Percentiles rank a stretch among this genome's conserved stretches.
These are phyloP conservation scores for Colletotrichum simmondsii DNA, from an alignment of 2,329 filamentous ascomycete species.

Conservation along the genomic window DNA sequence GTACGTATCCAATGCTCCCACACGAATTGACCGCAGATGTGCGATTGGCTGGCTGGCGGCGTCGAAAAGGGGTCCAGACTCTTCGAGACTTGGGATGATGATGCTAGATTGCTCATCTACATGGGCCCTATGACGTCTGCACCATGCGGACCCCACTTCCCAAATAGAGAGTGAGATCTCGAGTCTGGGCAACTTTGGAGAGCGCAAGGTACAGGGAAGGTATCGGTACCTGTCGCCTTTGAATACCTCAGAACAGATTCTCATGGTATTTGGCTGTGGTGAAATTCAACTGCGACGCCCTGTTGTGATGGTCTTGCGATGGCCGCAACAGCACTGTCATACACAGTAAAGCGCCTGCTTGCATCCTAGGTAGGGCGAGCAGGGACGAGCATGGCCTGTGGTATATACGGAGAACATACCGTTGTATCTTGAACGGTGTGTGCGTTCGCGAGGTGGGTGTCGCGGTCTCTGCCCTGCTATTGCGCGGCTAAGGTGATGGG, in stretches of 20 bases:
- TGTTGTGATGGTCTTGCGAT: background rate
- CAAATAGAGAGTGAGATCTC: slow-evolving; percentile 7
- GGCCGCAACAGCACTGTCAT: background rate
- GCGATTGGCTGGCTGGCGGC: slow-evolving; percentile 17
- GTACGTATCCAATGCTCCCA: background rate
- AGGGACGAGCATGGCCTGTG: background rate
- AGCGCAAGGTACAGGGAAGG: slow-evolving; percentile 21
- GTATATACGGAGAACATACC: background rate
- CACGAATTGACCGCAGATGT: background rate
- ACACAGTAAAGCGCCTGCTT: background rate
- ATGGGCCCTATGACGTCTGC: slow-evolving; percentile 30
- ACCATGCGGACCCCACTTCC: slow-evolving; percentile 19
- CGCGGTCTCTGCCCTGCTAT: background rate
- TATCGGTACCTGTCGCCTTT: background rate
- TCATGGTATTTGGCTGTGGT: background rate
- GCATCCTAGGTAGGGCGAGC: background rate
- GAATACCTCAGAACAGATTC: background rate
- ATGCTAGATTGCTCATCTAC: slow-evolving; percentile 29
- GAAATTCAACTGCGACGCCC: background rate
- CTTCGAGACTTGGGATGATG: slow-evolving; percentile 28
- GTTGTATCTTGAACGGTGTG: background rate
- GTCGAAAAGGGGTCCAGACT: slow-evolving; percentile 32
- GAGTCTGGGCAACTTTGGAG: background rate
- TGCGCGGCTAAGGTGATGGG: background rate
- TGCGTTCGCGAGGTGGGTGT: background rate